A percentile compares a stretch with the other conserved stretches of the same genome.
These are phyloP conservation scores for Globisporangium paroecandrum DNA, from an alignment of 352 stramenopile genomes.

Conservation along the genomic window DNA sequence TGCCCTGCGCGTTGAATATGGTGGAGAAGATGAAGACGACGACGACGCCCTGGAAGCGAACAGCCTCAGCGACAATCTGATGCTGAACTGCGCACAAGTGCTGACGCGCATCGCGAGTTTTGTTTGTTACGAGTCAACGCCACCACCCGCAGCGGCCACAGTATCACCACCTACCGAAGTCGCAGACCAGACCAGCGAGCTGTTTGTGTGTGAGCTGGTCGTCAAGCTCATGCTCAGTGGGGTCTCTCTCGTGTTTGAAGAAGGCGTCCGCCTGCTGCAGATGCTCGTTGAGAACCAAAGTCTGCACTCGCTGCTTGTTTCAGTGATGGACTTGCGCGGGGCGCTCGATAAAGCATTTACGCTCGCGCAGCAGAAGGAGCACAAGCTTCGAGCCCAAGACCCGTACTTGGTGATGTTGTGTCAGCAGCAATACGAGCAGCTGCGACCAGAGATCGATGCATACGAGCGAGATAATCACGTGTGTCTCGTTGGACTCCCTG, in stretches of 20 bases:
- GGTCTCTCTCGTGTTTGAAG: constrained; percentile 49
- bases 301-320: constrained; percentile 25
- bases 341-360: constrained; percentile 48
- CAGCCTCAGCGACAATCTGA: constrained; percentile 4
- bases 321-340: constrained; percentile 49
- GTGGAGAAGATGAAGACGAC: neutral
- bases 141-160: neutral
- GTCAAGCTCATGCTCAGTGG: constrained; percentile 57
- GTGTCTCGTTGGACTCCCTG: constrained; percentile 50
- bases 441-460: constrained; percentile 49
- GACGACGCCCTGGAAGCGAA: constrained; percentile 6
- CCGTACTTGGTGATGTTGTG: constrained; percentile 43
- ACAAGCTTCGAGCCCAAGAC: constrained; percentile 32
- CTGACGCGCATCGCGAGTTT: constrained; percentile 14
- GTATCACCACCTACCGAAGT: neutral
- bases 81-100: constrained; percentile 14
- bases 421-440: constrained; percentile 31
- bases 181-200: constrained; percentile 3
- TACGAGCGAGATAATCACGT: constrained; percentile 39
- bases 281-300: constrained; percentile 41
- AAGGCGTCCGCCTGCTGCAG: constrained; percentile 56
- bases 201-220: constrained; percentile 38
- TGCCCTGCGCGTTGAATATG: neutral
- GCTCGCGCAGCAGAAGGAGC: constrained; percentile 31
- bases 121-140: constrained; percentile 8